Evolutionary conservation across 257 asterid genomes (phyloP).

Genomic region (Solanum rostratum): DNA sequence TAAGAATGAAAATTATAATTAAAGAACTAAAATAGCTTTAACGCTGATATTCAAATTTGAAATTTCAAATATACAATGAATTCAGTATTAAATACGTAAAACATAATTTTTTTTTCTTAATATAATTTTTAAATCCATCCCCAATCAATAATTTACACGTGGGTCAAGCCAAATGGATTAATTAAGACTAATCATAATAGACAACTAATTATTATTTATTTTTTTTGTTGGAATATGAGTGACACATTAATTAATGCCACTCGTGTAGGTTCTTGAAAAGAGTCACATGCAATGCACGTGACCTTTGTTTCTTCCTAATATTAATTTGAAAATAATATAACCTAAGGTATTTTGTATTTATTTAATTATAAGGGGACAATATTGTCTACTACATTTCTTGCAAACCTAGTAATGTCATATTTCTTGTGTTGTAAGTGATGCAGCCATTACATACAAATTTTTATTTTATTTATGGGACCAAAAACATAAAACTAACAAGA

Average conservation of each 20-base stretch:
- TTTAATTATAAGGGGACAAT: slow-evolving; percentile 13
- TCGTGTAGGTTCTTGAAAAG: slow-evolving; percentile 16
- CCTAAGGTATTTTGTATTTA: not conserved
- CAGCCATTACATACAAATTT: slow-evolving; percentile 8
- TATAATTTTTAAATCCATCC: not conserved
- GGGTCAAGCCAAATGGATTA: slow-evolving; percentile 8
- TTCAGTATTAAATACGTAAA: not conserved
- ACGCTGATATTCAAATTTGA: not conserved
- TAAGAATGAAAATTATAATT: not conserved
- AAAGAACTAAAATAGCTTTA: not conserved
- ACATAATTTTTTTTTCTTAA: not conserved
- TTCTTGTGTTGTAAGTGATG: slow-evolving; percentile 25
- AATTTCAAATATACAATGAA: not conserved
- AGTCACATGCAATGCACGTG: slow-evolving; percentile 30
- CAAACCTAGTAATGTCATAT: slow-evolving; percentile 1
- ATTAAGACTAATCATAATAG: slow-evolving; percentile 4
- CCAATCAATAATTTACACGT: slow-evolving; percentile 2
- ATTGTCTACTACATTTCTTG: slow-evolving; percentile 12
- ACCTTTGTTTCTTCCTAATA: slow-evolving; percentile 19
- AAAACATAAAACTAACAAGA: slow-evolving; percentile 11
- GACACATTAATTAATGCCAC: not conserved
- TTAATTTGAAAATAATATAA: not conserved
- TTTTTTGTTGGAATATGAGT: not conserved
- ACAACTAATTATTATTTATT: not conserved
- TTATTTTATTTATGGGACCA: slow-evolving; percentile 1